Conservation (phyloP, 306 rosid genomes). For the Corylus americana region DNA sequence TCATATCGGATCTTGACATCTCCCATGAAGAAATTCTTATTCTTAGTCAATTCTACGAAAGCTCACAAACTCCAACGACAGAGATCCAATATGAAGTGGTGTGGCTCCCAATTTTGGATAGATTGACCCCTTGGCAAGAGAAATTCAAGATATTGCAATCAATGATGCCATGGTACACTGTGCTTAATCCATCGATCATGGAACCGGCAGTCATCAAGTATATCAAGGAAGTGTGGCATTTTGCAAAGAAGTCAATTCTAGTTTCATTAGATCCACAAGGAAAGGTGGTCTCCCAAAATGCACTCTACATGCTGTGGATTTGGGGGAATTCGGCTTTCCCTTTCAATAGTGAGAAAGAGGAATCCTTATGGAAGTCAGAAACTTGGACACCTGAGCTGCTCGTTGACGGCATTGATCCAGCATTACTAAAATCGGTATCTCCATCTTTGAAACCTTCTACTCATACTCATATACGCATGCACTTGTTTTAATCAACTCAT, state of each 20-base stretch:
- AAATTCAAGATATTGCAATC: conserved; percentile 58
- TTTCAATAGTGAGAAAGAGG: conserved; percentile 69
- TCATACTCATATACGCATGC: not conserved
- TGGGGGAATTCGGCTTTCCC: conserved; percentile 84
- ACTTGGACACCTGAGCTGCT: conserved; percentile 73
- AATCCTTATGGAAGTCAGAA: conserved; percentile 61
- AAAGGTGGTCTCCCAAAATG: conserved; percentile 62
- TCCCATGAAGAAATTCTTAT: conserved; percentile 62
- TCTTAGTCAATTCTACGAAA: conserved; percentile 45
- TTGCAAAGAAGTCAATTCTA: conserved; percentile 61
- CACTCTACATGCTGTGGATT: conserved; percentile 79
- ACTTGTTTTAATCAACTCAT: not conserved
- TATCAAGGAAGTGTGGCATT: conserved; percentile 69
- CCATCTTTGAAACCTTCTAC: not conserved
- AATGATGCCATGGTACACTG: conserved; percentile 66
- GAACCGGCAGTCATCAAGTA: conserved; percentile 62
- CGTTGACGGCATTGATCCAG: conserved; percentile 56
- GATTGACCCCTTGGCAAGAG: conserved; percentile 29
- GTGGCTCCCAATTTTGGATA: conserved; percentile 74
- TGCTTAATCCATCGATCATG: conserved; percentile 56
- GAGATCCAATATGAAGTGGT: conserved; percentile 63
- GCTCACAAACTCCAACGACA: conserved; percentile 27
- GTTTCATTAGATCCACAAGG: conserved; percentile 85
- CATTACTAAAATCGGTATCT: conserved; percentile 53
- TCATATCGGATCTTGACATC: conserved; percentile 75